Base-by-base conservation (phyloP, 345 rosid genomes). In the Punica granatum region DNA sequence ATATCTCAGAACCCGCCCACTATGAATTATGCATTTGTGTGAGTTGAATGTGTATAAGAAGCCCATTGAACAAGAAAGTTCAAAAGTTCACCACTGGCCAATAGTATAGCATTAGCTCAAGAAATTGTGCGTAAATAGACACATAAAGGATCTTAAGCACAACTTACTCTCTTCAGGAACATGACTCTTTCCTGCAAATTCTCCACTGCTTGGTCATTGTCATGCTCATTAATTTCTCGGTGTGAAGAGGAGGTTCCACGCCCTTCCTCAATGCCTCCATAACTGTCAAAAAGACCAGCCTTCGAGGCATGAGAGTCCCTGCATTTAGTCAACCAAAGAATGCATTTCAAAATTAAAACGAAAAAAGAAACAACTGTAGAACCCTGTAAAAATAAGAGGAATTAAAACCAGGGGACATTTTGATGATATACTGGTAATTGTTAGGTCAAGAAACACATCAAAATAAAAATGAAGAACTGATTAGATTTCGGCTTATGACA, bases 261-360 rank as follows among this genome's bases (percentile, higher is more conserved):
- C 41, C 98, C 98, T 82, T 88, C 98, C 76, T 90, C 98, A 54
- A 90, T 87, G 0, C 82, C 82, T n/a, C n/a, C n/a, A n/a, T n/a
- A n/a, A n/a, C n/a, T n/a, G 65, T 87, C 93, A 49, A 88, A 86
- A 8, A 90, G 84, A 67, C 89, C 74, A 9, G 87, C 60, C 80
- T 78, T 85, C n/a, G 92, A 80, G 62, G 60, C 71, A 64, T 91
- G 92, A 59, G 80, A 70, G 70, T 90, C 97, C 86, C 97, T 90
- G 67, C 70, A 75, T 28, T 36, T 58, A 56, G 37, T 37, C 37
- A 13, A 28, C n/a, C 7, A 23, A 56, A 41, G 31, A 37, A 37
- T 11, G n/a, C 41, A 37, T 37, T 11, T 37, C 11, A 37, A 11
- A 37, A 37, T 37, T 11, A 37, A 37, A 37, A 37, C 41, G 6